These are phyloP conservation scores for Gynochthodes officinalis DNA, from an alignment of 257 asterid genomes.

Conservation along the genomic window DNA sequence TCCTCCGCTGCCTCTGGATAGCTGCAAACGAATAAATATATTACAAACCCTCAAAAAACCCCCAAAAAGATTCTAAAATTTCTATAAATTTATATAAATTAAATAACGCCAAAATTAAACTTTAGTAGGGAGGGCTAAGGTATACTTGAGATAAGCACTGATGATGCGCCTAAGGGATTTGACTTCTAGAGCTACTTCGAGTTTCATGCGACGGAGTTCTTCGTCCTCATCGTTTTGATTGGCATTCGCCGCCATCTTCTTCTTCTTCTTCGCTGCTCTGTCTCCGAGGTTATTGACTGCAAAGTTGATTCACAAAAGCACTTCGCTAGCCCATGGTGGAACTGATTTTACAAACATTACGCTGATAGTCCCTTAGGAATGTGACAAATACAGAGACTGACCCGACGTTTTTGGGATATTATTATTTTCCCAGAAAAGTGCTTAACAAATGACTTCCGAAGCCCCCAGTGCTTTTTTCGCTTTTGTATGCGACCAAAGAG, in stretches of 20 bases:
- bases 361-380: no score
- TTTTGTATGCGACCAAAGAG: no score
- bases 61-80: not conserved
- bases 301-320: no score
- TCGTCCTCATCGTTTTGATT: constrained; percentile 42
- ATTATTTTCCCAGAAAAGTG: no score
- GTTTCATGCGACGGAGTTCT: constrained; percentile 63
- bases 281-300: not conserved
- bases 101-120: not conserved
- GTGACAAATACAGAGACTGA: no score
- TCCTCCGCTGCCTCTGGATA: constrained; percentile 96
- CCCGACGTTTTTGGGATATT: no score
- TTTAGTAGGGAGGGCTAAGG: not conserved
- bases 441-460: no score
- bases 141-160: constrained; percentile 94
- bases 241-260: constrained; percentile 1
- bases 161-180: constrained; percentile 92
- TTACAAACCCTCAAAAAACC: not conserved
- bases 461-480: no score
- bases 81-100: no score
- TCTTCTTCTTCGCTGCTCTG: not conserved
- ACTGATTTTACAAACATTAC: no score
- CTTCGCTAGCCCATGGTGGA: no score
- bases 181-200: constrained; percentile 86
- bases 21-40: constrained; percentile 38